Base-by-base conservation (phyloP, 2,329 filamentous ascomycete genomes). In the Cladobotryum protrusum region DNA sequence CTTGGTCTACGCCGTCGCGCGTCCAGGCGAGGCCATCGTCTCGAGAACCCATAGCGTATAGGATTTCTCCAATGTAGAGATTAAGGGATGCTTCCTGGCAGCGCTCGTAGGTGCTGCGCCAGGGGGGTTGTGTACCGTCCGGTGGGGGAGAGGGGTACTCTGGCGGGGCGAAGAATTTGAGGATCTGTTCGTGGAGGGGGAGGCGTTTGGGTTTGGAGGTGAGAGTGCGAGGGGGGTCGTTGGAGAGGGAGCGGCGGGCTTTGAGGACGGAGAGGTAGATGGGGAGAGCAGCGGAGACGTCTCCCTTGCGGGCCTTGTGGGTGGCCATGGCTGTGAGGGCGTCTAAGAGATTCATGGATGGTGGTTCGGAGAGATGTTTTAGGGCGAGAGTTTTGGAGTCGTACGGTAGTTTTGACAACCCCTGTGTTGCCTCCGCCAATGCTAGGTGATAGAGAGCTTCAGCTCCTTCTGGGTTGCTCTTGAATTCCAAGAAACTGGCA, bases 31-130 rank as follows among this genome's bases (percentile, higher is more conserved):
- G 74, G 1, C 90, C 92, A 53, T 86, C 84, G 44, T 88, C 83
- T 45, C 74, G 72, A 15, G 67, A 69, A 1, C 62, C 59, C 4
- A 79, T 79, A 0, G 88, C 81, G 66, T 87, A 96, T 32, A 97
- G 77, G 46, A 97, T 95, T 70, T 97, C 92, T 52, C 92, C 92
- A 55, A 97, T 92, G 67, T 96, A 93, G 19, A 90, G 78, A 75
- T 89, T 90, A 13, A 96, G 70, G 0, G 82, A 89, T 3, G 90
- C 89, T 67, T 96, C 91, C 57, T 93, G 86, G 67, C 91, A 96
- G 35, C 79, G 77, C 56, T 87, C 82, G 24, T 77, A 73, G 9
- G 81, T 63, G 49, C 79, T 80, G 43, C 88, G 85, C 50, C 76
- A 69, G 0, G 91, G 82, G 0, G 85, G 76, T 3, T 79, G 70